These are phyloP conservation scores for Globomyces pollinis-pini DNA, from an alignment of 192 early-diverging fungal species.

Conservation along the genomic window DNA sequence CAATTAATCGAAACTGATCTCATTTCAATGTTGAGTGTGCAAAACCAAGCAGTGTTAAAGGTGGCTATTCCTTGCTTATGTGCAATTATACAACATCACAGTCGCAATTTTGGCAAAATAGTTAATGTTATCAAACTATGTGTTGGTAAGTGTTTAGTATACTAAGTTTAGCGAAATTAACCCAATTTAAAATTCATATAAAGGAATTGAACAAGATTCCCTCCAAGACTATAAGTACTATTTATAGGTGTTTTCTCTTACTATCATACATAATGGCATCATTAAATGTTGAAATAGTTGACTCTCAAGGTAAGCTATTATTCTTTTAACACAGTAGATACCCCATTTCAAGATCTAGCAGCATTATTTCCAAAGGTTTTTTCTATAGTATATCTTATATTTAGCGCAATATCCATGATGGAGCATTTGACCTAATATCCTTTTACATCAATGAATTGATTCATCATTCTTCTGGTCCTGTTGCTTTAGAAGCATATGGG, in stretches of 20 bases:
- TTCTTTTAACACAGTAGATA: no score
- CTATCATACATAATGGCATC: neutral
- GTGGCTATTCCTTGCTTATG: slow-evolving; percentile 6
- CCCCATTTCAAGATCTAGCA: no score
- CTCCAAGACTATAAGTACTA: neutral
- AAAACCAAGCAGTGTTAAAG: neutral
- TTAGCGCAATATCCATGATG: no score
- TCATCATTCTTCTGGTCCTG: no score
- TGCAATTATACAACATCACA: neutral
- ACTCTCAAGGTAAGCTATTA: neutral
- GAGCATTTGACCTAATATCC: no score
- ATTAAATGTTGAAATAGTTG: neutral
- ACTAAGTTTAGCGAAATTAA: neutral
- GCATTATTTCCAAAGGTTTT: no score
- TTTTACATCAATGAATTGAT: no score
- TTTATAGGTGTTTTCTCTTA: neutral
- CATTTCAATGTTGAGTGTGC: neutral
- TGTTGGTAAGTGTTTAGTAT: neutral
- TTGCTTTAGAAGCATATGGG: no score
- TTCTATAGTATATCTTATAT: no score
- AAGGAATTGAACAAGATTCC: neutral
- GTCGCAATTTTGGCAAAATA: neutral
- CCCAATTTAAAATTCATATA: no score
- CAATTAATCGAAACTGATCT: neutral
- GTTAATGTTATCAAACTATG: neutral